Base-by-base conservation (phyloP, 164 flowering plant genomes). In the Warburgia ugandensis region DNA sequence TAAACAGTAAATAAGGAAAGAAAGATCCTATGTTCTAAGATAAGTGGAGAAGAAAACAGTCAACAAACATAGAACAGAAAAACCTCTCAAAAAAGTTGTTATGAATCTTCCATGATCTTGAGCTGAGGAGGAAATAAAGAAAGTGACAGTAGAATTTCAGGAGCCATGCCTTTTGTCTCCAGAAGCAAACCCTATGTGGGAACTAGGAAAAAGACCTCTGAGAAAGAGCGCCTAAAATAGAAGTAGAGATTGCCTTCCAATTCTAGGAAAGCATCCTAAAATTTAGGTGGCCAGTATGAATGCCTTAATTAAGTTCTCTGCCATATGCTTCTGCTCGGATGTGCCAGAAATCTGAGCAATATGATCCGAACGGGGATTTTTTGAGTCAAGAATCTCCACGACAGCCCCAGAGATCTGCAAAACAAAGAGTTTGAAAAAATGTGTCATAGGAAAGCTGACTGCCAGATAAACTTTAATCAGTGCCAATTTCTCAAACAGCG, bases 251-350 rank as follows among this genome's bases (percentile, higher is more conserved):
- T 71, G 66, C 68, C 68, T 59, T 53, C 63, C 49, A 31, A 29
- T 50, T 50, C 54, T 21, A 30, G 35, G 27, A 38, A 50, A 16
- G 31, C 28, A 7, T 14, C 55, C 22, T 36, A 26, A 28, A 45
- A 29, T 35, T 75, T 68, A 86, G 26, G 88, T 72, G 29, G 98
- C 73, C 90, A 85, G 68, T 51, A 87, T 85, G 71, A 85, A 91
- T 55, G 98, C 98, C 68, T 81, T 95, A 57, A 87, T 79, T 80
- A 91, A 68, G 65, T 79, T 83, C 67, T 87, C 96, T 40, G 98
- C 96, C 3, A 89, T 28, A 49, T 79, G 92, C 58, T 77, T 87
- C 72, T 91, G 86, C 57, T 91, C 96, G 47, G 84, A 48, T n/a
- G 96, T 83, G 39, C 96, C 98, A 61, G 92, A 81, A 23, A 87